A percentile compares a stretch with the other conserved stretches of the same genome.
Conservation (phyloP, 2,329 filamentous ascomycete genomes). For the Taxawa tesnikishii region DNA sequence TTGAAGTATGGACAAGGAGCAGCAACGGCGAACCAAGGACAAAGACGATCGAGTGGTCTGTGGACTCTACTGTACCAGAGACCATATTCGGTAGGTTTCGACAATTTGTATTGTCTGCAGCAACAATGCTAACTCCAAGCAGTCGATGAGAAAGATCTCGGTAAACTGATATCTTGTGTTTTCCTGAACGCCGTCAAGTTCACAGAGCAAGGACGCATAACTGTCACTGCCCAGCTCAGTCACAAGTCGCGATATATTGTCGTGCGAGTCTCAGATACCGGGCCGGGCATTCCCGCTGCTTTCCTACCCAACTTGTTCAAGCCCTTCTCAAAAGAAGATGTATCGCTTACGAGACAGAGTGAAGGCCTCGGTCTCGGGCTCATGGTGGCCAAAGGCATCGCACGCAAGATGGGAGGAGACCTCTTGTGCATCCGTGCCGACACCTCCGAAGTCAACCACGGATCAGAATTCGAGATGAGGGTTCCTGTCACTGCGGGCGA, state of each 20-base stretch:
- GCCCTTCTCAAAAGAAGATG: constrained; percentile 57
- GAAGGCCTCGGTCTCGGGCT: constrained; percentile 59
- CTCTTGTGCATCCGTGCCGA: constrained; percentile 51
- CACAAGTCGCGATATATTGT: constrained; percentile 40
- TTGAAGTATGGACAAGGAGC: constrained; percentile 33
- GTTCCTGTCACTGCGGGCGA: constrained; percentile 47
- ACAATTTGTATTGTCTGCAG: neutral
- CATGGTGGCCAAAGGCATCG: constrained; percentile 60
- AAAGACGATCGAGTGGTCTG: constrained; percentile 38
- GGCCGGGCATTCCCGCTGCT: constrained; percentile 53
- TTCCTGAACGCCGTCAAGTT: constrained; percentile 60
- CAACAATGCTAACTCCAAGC: constrained; percentile 1
- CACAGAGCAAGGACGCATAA: constrained; percentile 50
- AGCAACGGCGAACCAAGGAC: constrained; percentile 30
- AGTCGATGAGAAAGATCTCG: constrained; percentile 51
- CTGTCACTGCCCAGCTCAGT: constrained; percentile 41
- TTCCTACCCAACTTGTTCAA: constrained; percentile 58
- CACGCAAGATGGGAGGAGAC: constrained; percentile 57
- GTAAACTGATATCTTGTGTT: constrained; percentile 51
- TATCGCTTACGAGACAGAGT: constrained; percentile 52
- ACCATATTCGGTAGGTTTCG: constrained; percentile 34
- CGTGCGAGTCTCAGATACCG: constrained; percentile 53
- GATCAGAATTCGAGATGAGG: constrained; percentile 57
- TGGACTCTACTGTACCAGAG: constrained; percentile 38
- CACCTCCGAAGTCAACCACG: constrained; percentile 46